Evolutionary conservation across 2,329 filamentous ascomycete species (phyloP).

Genomic region (Colletotrichum sp.): DNA sequence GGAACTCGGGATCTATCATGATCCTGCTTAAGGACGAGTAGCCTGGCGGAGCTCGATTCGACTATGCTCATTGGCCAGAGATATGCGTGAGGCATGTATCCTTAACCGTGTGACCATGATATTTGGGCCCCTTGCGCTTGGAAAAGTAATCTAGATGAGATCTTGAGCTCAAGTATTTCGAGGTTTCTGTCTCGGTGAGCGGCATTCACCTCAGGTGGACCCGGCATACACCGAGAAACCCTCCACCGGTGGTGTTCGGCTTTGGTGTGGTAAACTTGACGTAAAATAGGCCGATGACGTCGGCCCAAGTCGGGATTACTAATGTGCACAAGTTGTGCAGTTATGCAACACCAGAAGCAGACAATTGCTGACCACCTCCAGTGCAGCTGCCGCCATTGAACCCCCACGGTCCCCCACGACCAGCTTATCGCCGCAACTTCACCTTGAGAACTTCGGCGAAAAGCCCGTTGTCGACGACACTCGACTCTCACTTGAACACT

Average conservation of each 20-base stretch:
- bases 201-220: neutral
- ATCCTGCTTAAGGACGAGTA: neutral
- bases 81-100: neutral
- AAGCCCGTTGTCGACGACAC: neutral
- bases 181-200: neutral
- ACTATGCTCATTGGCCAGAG: neutral
- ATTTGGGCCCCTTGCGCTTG: neutral
- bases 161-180: neutral
- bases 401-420: conserved; percentile 3
- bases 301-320: neutral
- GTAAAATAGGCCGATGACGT: neutral
- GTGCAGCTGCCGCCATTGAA: neutral
- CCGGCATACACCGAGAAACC: neutral
- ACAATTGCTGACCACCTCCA: neutral
- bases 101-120: neutral
- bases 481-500: neutral
- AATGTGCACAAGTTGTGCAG: neutral
- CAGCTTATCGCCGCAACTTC: neutral
- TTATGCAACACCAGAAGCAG: neutral
- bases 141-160: neutral
- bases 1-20: neutral
- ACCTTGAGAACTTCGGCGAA: neutral
- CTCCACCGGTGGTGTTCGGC: neutral
- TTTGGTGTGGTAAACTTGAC: neutral
- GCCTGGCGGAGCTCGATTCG: neutral